Conservation (phyloP, 75 land plant genomes). For the Sequoiadendron giganteum region DNA sequence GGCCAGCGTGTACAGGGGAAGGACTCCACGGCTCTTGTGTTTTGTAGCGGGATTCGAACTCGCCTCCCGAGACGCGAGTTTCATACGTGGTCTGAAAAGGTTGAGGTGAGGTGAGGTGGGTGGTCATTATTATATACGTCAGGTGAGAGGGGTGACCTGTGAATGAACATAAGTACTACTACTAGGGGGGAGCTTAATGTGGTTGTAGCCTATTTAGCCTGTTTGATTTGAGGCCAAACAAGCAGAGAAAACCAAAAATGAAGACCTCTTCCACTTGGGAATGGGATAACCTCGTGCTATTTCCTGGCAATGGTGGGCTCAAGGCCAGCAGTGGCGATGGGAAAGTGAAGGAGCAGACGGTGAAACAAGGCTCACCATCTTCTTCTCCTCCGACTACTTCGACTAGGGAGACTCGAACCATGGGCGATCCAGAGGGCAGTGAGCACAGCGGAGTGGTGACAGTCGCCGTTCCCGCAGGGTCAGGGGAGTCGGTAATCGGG, state of each 20-base stretch:
- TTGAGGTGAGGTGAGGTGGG: not conserved
- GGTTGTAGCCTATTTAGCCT: not conserved
- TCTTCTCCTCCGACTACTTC: not conserved
- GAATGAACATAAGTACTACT: not conserved
- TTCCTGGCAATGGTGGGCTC: not conserved
- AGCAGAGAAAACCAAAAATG: not conserved
- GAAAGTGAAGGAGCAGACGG: not conserved
- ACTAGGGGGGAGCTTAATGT: not conserved
- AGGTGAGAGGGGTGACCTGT: not conserved
- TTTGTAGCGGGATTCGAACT: not conserved
- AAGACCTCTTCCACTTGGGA: not conserved
- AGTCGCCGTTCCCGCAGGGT: constrained; percentile 5
- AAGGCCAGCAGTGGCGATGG: not conserved
- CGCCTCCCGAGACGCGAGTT: not conserved
- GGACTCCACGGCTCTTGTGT: not conserved
- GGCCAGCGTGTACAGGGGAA: not conserved
- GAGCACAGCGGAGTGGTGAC: not conserved
- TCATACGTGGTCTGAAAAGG: not conserved
- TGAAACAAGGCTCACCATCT: not conserved
- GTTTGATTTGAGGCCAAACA: not conserved
- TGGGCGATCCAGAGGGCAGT: not conserved
- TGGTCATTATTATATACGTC: not conserved
- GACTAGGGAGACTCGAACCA: not conserved
- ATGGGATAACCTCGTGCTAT: constrained; percentile 1
- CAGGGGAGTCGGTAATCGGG: constrained; percentile 17